Percentiles rank a stretch among this genome's conserved stretches.
phyloP scores from a whole-genome alignment of 2,329 filamentous ascomycete species.

The Sporothrix phasma region DNA sequence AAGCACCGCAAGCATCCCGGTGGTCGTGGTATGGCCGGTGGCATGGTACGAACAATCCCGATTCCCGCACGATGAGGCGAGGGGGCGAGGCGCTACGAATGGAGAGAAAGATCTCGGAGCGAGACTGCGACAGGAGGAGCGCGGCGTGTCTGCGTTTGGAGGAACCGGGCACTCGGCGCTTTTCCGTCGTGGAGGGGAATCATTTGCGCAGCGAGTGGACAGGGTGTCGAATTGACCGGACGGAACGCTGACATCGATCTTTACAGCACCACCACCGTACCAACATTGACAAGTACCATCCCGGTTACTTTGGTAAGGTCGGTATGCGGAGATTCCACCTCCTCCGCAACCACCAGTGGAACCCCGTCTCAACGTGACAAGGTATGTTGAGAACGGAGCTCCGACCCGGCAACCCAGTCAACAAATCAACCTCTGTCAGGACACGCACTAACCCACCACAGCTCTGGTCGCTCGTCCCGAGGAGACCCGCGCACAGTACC shows the following conservation, averaged over 20 bases:
- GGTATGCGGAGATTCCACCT: slow-evolving; percentile 97
- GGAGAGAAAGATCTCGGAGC: neutral
- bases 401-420: too few relatives aligned
- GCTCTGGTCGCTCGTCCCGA: slow-evolving; percentile 93
- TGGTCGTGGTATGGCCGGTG: slow-evolving; percentile 88
- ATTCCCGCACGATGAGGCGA: neutral
- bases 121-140: too few relatives aligned
- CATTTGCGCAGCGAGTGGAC: neutral
- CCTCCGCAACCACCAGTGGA: slow-evolving; percentile 93
- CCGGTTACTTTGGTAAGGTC: slow-evolving; percentile 98
- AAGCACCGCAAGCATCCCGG: slow-evolving; percentile 93
- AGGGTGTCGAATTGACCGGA: neutral
- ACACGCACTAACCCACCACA: slow-evolving; percentile 31
- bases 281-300: slow-evolving; percentile 79
- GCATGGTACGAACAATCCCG: slow-evolving; percentile 32
- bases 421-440: too few relatives aligned
- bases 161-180: neutral
- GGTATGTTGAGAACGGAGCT: slow-evolving; percentile 37
- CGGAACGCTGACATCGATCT: neutral
- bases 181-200: neutral
- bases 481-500: slow-evolving; percentile 89
- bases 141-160: neutral
- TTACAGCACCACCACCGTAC: slow-evolving; percentile 80
- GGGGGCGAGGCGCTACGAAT: neutral
- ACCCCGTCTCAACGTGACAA: slow-evolving; percentile 98